A percentile compares a stretch with the other conserved stretches of the same genome.
These are phyloP conservation scores for Neurospora sp. DNA, from an alignment of 2,329 filamentous ascomycete species.

Conservation along the genomic window DNA sequence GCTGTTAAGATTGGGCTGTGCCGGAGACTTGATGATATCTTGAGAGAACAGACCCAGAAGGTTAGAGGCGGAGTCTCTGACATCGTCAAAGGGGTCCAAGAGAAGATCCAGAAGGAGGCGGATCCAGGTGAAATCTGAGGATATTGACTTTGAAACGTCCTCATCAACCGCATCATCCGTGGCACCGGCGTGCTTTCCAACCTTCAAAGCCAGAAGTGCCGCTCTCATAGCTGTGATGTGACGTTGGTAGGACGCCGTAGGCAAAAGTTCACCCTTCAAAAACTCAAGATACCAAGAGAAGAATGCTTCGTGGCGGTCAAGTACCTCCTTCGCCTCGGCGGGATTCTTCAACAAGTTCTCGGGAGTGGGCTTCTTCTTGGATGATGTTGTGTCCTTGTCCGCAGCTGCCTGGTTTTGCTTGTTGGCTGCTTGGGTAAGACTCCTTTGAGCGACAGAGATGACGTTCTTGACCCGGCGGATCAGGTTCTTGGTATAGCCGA, in stretches of 20 bases:
- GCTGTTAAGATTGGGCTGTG: conserved; percentile 2
- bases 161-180: conserved; percentile 18
- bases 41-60: conserved; percentile 42
- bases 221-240: conserved; percentile 74
- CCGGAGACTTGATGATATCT: conserved; percentile 21
- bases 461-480: conserved; percentile 64
- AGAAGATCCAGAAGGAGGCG: conserved; percentile 67
- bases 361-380: conserved; percentile 15
- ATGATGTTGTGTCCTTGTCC: conserved; percentile 19
- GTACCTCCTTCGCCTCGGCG: conserved; percentile 20
- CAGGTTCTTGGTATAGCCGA: conserved; percentile 65
- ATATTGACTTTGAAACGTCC: conserved; percentile 18
- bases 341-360: conserved; percentile 12
- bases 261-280: conserved; percentile 60
- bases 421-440: conserved; percentile 25
- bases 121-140: conserved; percentile 39
- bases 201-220: conserved; percentile 54
- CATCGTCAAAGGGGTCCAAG: conserved; percentile 87
- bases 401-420: conserved; percentile 3
- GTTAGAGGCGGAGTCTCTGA: conserved; percentile 50
- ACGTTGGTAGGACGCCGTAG: conserved; percentile 80
- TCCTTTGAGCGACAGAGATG: conserved; percentile 44
- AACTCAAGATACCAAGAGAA: conserved; percentile 67
- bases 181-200: conserved; percentile 44
- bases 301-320: conserved; percentile 51